Base-by-base conservation (phyloP, 78 protist species). In the Dictyostelium brefeldianum region DNA sequence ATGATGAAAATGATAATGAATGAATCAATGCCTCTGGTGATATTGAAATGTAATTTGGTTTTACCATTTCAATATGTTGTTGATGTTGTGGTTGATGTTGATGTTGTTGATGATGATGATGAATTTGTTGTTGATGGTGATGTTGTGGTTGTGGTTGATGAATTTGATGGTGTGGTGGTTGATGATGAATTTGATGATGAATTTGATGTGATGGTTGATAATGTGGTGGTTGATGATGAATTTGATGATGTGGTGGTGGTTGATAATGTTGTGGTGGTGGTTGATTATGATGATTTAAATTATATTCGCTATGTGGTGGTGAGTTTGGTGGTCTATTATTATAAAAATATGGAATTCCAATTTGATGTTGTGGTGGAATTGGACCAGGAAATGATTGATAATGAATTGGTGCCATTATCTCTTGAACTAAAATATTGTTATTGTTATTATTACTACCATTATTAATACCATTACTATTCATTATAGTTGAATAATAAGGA, bases 1-100 rank as follows among this genome's bases (percentile, higher is more conserved):
- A 51, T 1, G 65, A 29, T 25, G 56, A 43, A 8, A 29, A 54
- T 15, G 81, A 77, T 7, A 50, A 18, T 31, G 83, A 78, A 10
- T 78, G 83, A 47, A 78, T 54, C 29, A 78, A 78, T 20, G 25
- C 83, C 2, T 78, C 83, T 31, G 83, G 83, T 20, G 83, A 29
- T 6, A 78, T 78, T 78, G 83, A 78, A 78, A 78, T 78, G n/a
- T 78, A 78, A 36, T 78, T 78, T 75, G 62, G 56, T 25, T 75
- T 75, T 69, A 69, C 77, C 48, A 36, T 36, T 74, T 74, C 53
- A 22, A 31, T 36, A 27, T 46, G 18, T 50, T 46, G 65, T 10
- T 41, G 57, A 46, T 3, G 14, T 51, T 69, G 67, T 31, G 15
- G 31, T 2, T 27, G 25, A 1, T 27, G 27, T 10, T n/a, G 54